Evolutionary conservation across 768 basidiomycete genomes (phyloP), one percentile per base, ranked within the genome.

Genomic region (Crepidotus variabilis): DNA sequence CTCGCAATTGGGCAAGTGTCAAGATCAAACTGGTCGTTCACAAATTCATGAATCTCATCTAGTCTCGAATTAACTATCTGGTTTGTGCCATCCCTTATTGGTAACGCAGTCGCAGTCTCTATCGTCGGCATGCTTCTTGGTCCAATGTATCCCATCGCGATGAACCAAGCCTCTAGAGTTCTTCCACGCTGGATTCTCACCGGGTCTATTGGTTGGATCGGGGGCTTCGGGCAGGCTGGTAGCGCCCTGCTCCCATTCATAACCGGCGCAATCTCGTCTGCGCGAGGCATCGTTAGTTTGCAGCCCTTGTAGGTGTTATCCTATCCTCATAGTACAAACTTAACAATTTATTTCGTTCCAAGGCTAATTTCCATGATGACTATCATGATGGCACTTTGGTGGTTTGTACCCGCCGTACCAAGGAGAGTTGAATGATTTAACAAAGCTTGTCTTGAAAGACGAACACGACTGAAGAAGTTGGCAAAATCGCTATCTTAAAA

Each of bases 211-310:
- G 86, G 85, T 8, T 87, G 84, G 85, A 84, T 86, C 28, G 83
- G 84, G 4, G 83, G 81, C 3, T 78, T 84, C 33, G 88, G 90
- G 0, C 85, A 87, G 64, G 83, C 87, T 2, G 90, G 90, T 14
- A 83, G 84, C 43, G 89, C 89, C 0, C 59, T 87, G 7, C 63
- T 91, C 4, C 89, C 90, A 0, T 90, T 92, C 61, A 77, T 90
- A 58, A 86, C 86, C 0, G 88, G 89, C 20, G 78, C 83, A 1
- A 78, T 92, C 21, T 80, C 89, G 6, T 76, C 77, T 21, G 82
- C 76, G 57, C 79, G 83, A 36, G 88, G 81, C 0, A 87, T 88
- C 45, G 71, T 74, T 55, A 79, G 76, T 58, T 65, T 88, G 55
- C 84, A 86, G 60, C 86, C 86, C 6, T 67, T 87, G 85, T 87